Evolutionary conservation across 1,284 basidiomycete genomes (phyloP).

Genomic region (Ustilago vetiveriae): DNA sequence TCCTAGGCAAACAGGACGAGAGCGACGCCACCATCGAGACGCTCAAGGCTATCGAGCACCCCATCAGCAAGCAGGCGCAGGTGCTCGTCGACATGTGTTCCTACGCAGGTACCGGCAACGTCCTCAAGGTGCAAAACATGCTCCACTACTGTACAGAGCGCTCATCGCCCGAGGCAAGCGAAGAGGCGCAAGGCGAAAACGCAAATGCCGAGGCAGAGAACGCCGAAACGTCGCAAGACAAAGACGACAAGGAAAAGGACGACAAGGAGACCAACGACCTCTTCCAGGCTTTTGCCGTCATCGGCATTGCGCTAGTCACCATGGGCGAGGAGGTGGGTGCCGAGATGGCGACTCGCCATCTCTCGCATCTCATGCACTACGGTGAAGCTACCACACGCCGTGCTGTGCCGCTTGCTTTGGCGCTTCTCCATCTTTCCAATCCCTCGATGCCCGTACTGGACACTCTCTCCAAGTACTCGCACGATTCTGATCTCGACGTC

Average conservation of each 20-base stretch:
- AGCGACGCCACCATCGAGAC: conserved; percentile 96
- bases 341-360: conserved; percentile 75
- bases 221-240: conserved; percentile 16
- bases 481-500: conserved; percentile 95
- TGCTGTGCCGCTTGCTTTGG: conserved; percentile 93
- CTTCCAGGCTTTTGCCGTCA: conserved; percentile 91
- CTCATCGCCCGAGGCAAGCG: conserved; percentile 71
- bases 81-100: conserved; percentile 94
- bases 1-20: conserved; percentile 74
- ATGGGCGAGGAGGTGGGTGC: conserved; percentile 99
- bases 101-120: conserved; percentile 94
- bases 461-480: conserved; percentile 98
- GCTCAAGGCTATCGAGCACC: conserved; percentile 92
- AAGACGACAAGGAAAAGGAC: conserved; percentile 61
- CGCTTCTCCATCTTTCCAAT: conserved; percentile 92
- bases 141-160: conserved; percentile 94
- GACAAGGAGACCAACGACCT: conserved; percentile 77
- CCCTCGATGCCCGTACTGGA: conserved; percentile 95
- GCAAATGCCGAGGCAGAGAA: conserved; percentile 18
- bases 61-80: conserved; percentile 87
- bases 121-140: conserved; percentile 91
- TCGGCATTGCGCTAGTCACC: conserved; percentile 91
- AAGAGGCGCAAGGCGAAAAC: conserved; percentile 54
- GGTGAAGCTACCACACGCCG: conserved; percentile 93
- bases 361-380: conserved; percentile 82